Conservation (phyloP, 352 stramenopile species). For the Pythium periplocum region DNA sequence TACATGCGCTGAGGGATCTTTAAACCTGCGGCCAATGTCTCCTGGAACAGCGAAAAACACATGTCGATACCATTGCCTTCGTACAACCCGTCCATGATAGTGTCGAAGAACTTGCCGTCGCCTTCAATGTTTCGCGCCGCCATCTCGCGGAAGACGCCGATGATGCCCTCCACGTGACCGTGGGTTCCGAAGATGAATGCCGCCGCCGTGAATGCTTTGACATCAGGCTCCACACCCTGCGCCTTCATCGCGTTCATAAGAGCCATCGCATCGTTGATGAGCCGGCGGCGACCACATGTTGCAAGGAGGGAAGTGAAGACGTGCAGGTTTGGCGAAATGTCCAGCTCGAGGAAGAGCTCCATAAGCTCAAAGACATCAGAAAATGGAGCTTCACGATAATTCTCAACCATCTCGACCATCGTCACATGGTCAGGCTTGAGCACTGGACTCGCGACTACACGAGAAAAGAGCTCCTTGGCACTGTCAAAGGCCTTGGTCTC, state of each 20-base stretch:
- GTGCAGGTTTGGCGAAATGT: constrained; percentile 50
- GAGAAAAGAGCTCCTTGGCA: constrained; percentile 57
- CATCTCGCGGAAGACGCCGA: constrained; percentile 48
- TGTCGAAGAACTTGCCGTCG: constrained; percentile 62
- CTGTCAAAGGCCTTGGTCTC: constrained; percentile 36
- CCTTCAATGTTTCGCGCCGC: constrained; percentile 20
- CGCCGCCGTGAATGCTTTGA: constrained; percentile 67
- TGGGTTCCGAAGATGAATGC: constrained; percentile 58
- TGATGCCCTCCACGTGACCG: constrained; percentile 41
- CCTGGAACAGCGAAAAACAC: constrained; percentile 62
- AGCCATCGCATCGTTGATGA: constrained; percentile 48
- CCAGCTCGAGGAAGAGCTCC: constrained; percentile 59
- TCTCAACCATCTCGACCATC: constrained; percentile 77
- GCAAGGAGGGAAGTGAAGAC: constrained; percentile 74
- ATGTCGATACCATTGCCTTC: constrained; percentile 57
- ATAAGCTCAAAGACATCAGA: constrained; percentile 64
- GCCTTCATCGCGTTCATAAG: constrained; percentile 50
- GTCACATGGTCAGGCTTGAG: constrained; percentile 60
- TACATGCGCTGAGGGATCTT: constrained; percentile 56
- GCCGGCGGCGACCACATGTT: constrained; percentile 51
- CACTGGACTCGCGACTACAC: constrained; percentile 50
- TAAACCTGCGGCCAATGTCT: constrained; percentile 36
- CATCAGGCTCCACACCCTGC: constrained; percentile 35
- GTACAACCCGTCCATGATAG: constrained; percentile 52
- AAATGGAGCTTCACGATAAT: constrained; percentile 49